Percentiles rank a stretch among this genome's conserved stretches.
phyloP scores from a whole-genome alignment of 371 early-diverging fungal species.

The Mucor plumbeus region DNA sequence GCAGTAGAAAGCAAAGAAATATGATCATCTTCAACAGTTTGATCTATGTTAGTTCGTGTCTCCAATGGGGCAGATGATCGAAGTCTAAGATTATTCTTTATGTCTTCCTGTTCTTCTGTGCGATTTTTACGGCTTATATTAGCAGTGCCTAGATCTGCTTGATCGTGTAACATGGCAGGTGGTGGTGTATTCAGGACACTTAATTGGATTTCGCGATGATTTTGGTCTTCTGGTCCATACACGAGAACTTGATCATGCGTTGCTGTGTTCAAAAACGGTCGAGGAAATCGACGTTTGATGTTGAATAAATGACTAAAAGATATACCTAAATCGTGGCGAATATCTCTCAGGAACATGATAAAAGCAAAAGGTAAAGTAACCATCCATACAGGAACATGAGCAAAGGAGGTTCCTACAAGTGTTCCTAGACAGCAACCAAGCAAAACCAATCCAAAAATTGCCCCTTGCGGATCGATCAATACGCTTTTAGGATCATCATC shows the following conservation, averaged over 20 bases:
- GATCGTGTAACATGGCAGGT: constrained; percentile 1
- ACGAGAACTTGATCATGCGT: constrained; percentile 4
- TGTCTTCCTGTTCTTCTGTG: not conserved
- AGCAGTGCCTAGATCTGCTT: not conserved
- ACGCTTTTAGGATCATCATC: constrained; percentile 59
- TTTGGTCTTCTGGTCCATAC: not conserved
- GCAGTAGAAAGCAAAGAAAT: constrained; percentile 1
- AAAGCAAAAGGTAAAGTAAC: constrained; percentile 72
- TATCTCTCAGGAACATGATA: constrained; percentile 55
- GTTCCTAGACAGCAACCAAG: constrained; percentile 58
- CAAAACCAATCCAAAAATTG: constrained; percentile 59
- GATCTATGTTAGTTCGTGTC: not conserved
- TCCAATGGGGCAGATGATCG: constrained; percentile 1
- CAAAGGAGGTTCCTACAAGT: constrained; percentile 69
- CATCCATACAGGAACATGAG: constrained; percentile 70
- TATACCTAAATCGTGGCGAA: constrained; percentile 46
- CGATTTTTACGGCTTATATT: not conserved
- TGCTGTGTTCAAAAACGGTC: constrained; percentile 11
- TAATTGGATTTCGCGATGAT: constrained; percentile 4
- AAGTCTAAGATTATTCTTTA: not conserved
- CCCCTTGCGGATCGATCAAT: constrained; percentile 61
- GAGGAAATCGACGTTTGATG: not conserved
- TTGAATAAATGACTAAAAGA: constrained; percentile 13
- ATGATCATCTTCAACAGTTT: not conserved
- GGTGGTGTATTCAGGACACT: not conserved